Base-by-base conservation (phyloP, 768 basidiomycete species). In the Tulasnella calospora region DNA sequence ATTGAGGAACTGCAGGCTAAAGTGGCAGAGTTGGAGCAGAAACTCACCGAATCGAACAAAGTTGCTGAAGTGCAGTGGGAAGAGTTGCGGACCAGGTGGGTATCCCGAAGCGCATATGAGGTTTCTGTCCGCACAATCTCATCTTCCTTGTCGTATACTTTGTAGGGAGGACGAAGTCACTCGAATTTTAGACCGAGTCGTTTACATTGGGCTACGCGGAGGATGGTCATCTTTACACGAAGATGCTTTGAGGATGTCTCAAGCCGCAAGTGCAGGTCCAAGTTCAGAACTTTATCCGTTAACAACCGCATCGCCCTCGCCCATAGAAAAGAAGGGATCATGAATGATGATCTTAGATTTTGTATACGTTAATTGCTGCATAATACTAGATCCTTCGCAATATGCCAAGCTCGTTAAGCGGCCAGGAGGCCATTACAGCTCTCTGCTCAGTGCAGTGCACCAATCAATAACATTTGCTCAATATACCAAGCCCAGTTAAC, bases 141-240 rank as follows among this genome's bases (percentile, higher is more conserved):
- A 46, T 46, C 44, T 57, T 57, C 23, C 21, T 23, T 3, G 3
- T n/a, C 23, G 15, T 15, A 46, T 6, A 12, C 44, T 51, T n/a
- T 40, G 36, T 71, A 92, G 92, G 82, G 90, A 89, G 79, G 90
- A 90, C 72, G 90, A 93, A 80, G 84, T 94, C n/a, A 86, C 88
- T 30, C 86, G 87, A 76, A 89, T 93, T 71, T 84, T 94, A 55
- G 87, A 91, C 74, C 87, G 90, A 27, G 85, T 94, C 12, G 90
- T 94, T 10, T 90, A 92, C 73, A 89, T 92, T 76, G 91, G 91
- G 0, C 80, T 91, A 71, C 86, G 88, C 51, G 88, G 89, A 3
- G 90, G 90, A 0, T 90, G 88, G 90, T 87, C 88, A 33, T 91
- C 92, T 80, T 88, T 92, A 79, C 86, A 91, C 55, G 88, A 86